Conservation (phyloP, 2,329 filamentous ascomycete genomes). For the Penicillium sp. region DNA sequence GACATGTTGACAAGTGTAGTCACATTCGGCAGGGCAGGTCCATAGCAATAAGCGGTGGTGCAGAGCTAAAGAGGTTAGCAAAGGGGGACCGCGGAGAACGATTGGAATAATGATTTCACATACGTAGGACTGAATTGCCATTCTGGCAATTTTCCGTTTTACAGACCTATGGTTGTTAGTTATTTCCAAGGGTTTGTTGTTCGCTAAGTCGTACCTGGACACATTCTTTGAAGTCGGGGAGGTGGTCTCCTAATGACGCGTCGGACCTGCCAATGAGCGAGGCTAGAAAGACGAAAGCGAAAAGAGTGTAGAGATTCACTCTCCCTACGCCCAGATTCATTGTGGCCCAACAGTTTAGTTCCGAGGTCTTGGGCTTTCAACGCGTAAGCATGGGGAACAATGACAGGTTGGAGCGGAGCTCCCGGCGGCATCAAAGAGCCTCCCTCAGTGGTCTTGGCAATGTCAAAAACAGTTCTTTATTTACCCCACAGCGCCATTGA, state of each 20-base stretch:
- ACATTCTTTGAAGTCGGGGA: constrained; percentile 85
- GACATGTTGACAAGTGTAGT: constrained; percentile 96
- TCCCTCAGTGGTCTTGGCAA: constrained; percentile 22
- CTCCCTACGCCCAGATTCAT: constrained; percentile 26
- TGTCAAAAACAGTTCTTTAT: not conserved
- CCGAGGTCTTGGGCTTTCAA: constrained; percentile 11
- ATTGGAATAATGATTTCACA: constrained; percentile 31
- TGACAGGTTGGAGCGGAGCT: constrained; percentile 18
- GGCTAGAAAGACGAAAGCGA: constrained; percentile 34
- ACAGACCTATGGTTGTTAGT: constrained; percentile 63
- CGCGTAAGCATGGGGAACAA: constrained; percentile 17
- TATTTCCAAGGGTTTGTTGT: constrained; percentile 3
- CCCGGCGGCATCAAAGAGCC: constrained; percentile 13
- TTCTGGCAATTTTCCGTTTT: constrained; percentile 72
- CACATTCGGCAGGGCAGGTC: constrained; percentile 91
- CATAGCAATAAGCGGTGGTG: constrained; percentile 85
- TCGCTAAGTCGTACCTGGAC: constrained; percentile 61
- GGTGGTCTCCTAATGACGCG: constrained; percentile 78
- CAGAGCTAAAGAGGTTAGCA: constrained; percentile 58
- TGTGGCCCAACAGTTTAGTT: constrained; percentile 17
- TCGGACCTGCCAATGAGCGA: constrained; percentile 41
- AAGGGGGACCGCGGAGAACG: constrained; percentile 7
- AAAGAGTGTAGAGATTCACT: constrained; percentile 24
- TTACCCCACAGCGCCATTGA: constrained; percentile 7
- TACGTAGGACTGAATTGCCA: constrained; percentile 69